A percentile compares a stretch with the other conserved stretches of the same genome.
Conservation (phyloP, 345 rosid species). For the Hibiscus tridactylites region DNA sequence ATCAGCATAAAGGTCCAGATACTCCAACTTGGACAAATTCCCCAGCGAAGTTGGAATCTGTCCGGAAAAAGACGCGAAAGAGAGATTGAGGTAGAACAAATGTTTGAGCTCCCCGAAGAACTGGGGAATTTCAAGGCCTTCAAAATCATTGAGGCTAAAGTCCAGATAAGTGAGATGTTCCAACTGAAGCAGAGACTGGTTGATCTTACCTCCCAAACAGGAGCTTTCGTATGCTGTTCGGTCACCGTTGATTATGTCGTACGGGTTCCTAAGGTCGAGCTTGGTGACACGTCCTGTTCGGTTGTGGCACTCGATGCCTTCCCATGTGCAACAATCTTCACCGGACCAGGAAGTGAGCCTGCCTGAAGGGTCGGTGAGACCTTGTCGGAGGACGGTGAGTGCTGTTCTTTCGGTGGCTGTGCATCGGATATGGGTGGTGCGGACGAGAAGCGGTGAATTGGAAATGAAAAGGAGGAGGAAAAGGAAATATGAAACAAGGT, state of each 20-base stretch:
- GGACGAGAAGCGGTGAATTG: not conserved
- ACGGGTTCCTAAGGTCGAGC: slow-evolving; percentile 22
- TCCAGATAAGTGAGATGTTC: slow-evolving; percentile 15
- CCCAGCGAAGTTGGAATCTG: slow-evolving; percentile 26
- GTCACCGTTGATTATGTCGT: slow-evolving; percentile 5
- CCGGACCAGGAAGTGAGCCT: slow-evolving; percentile 27
- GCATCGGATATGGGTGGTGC: slow-evolving; percentile 7
- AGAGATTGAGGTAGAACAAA: slow-evolving; percentile 28
- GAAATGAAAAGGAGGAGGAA: not conserved
- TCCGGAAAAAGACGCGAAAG: slow-evolving; percentile 19
- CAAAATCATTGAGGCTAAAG: slow-evolving; percentile 29
- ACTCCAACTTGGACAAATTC: slow-evolving; percentile 1
- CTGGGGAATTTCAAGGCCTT: slow-evolving; percentile 18
- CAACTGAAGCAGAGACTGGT: slow-evolving; percentile 19
- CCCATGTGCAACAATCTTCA: slow-evolving; percentile 22
- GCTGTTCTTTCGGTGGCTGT: slow-evolving; percentile 14
- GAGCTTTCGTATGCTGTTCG: slow-evolving; percentile 3
- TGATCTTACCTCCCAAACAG: slow-evolving; percentile 23
- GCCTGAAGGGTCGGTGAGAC: slow-evolving; percentile 22
- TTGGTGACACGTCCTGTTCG: slow-evolving; percentile 7
- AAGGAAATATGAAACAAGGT: not conserved
- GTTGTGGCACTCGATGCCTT: slow-evolving; percentile 19
- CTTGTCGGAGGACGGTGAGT: slow-evolving; percentile 20
- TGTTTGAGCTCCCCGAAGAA: slow-evolving; percentile 19
- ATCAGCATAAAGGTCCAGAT: slow-evolving; percentile 17